A percentile compares a stretch with the other conserved stretches of the same genome.
These are phyloP conservation scores for Alternaria angustiovoidea DNA, from an alignment of 2,329 filamentous ascomycete genomes.

Conservation along the genomic window DNA sequence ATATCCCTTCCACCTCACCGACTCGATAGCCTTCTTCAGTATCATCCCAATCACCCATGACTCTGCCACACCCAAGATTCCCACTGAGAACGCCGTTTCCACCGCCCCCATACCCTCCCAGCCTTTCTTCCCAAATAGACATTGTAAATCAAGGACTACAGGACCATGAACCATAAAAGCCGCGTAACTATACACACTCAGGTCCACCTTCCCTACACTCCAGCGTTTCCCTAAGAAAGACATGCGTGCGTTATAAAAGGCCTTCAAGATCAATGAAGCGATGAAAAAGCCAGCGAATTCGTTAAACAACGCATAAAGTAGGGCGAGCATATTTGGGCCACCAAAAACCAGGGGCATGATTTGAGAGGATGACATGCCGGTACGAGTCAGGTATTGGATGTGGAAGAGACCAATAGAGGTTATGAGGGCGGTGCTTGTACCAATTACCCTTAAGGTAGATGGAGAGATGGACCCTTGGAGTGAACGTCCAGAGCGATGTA, in stretches of 20 bases:
- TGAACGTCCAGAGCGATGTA: neutral
- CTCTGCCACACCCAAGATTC: slow-evolving; percentile 8
- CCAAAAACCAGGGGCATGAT: neutral
- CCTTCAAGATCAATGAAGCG: neutral
- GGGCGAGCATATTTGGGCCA: neutral
- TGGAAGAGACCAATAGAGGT: neutral
- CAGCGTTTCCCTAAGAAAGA: neutral
- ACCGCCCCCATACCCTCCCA: neutral
- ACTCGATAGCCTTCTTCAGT: slow-evolving; percentile 12
- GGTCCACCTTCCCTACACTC: neutral
- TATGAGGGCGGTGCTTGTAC: neutral
- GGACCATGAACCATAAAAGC: neutral
- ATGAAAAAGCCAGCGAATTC: neutral
- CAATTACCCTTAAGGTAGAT: neutral
- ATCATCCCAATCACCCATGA: slow-evolving; percentile 19
- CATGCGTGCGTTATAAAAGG: neutral
- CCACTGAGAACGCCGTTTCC: slow-evolving; percentile 21
- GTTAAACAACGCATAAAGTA: neutral
- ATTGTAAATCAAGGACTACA: neutral
- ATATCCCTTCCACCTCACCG: neutral
- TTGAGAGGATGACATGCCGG: neutral
- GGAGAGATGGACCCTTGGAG: neutral
- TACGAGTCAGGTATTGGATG: neutral
- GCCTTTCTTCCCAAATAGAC: neutral
- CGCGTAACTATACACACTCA: neutral